Percentiles rank a stretch among this genome's conserved stretches.
Evolutionary conservation across 129 eudicot species (phyloP).

Genomic region (Scalesia atractyloides): DNA sequence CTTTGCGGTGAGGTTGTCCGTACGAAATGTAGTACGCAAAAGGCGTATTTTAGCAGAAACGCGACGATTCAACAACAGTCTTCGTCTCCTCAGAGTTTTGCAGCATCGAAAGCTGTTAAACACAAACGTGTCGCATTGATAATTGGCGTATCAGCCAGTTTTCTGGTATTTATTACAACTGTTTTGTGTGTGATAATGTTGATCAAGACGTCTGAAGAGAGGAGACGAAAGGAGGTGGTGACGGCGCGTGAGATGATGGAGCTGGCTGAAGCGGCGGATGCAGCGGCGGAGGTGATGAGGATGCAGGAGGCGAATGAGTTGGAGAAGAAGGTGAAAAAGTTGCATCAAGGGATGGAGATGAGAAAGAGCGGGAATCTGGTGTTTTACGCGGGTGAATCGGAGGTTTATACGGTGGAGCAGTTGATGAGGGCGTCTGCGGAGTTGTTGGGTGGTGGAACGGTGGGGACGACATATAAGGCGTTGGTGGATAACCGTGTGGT

Average conservation of each 20-base stretch:
- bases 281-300: slow-evolving; percentile 75
- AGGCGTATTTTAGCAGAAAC: slow-evolving; percentile 36
- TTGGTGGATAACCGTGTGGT: slow-evolving; percentile 69
- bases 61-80: background rate
- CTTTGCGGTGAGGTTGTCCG: slow-evolving; percentile 72
- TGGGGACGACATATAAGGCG: slow-evolving; percentile 85
- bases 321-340: slow-evolving; percentile 63
- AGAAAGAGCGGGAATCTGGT: slow-evolving; percentile 71
- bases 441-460: slow-evolving; percentile 67
- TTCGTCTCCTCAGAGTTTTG: slow-evolving; percentile 8
- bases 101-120: background rate
- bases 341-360: slow-evolving; percentile 43
- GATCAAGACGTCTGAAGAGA: slow-evolving; percentile 20
- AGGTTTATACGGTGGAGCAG: slow-evolving; percentile 69
- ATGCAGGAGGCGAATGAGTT: slow-evolving; percentile 68
- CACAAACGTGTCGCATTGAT: slow-evolving; percentile 35
- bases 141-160: slow-evolving; percentile 46
- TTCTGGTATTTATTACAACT: slow-evolving; percentile 35
- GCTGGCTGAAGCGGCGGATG: slow-evolving; percentile 47
- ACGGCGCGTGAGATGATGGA: slow-evolving; percentile 24
- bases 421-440: slow-evolving; percentile 83
- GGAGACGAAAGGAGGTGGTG: slow-evolving; percentile 2
- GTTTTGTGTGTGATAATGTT: slow-evolving; percentile 40
- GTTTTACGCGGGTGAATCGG: slow-evolving; percentile 62
- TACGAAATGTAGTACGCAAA: slow-evolving; percentile 45